phyloP scores from a whole-genome alignment of 768 basidiomycete species.

The Leccinum subtestaceum region DNA sequence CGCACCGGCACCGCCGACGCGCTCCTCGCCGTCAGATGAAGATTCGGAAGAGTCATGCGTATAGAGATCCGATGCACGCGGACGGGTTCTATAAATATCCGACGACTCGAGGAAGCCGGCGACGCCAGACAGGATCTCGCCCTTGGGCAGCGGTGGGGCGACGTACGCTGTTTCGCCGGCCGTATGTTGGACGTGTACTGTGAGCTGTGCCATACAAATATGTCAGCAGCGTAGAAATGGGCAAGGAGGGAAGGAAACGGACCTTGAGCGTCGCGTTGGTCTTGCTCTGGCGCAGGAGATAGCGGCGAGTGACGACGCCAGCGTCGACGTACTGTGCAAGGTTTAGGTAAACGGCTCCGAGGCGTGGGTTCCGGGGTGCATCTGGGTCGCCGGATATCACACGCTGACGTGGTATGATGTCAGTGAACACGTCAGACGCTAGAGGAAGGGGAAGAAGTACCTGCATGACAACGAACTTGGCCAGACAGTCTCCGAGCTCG shows the following conservation, averaged over 20 bases:
- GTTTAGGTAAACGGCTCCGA: conserved; percentile 68
- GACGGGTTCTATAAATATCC: conserved; percentile 51
- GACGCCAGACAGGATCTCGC: conserved; percentile 70
- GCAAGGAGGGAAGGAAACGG: neutral
- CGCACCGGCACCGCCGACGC: neutral
- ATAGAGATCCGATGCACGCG: conserved; percentile 50
- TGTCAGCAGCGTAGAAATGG: neutral
- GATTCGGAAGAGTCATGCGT: conserved; percentile 23
- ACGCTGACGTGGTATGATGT: conserved; percentile 35
- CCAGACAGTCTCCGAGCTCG: conserved; percentile 50
- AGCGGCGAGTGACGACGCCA: conserved; percentile 56
- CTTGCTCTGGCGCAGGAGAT: conserved; percentile 69
- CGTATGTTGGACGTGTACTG: conserved; percentile 53
- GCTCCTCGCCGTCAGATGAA: conserved; percentile 24
- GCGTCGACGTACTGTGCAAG: conserved; percentile 70
- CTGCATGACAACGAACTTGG: conserved; percentile 67
- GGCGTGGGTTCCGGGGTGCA: conserved; percentile 53
- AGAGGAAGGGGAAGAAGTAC: conserved; percentile 19
- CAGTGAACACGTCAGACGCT: neutral
- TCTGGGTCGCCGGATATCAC: conserved; percentile 55
- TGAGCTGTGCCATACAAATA: conserved; percentile 40
- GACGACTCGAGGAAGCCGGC: conserved; percentile 54
- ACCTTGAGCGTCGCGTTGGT: conserved; percentile 80
- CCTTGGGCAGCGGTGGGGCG: conserved; percentile 67
- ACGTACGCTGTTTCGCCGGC: conserved; percentile 55